These are phyloP conservation scores for Pleurotus eryngii DNA, from an alignment of 768 basidiomycete genomes.

Conservation along the genomic window DNA sequence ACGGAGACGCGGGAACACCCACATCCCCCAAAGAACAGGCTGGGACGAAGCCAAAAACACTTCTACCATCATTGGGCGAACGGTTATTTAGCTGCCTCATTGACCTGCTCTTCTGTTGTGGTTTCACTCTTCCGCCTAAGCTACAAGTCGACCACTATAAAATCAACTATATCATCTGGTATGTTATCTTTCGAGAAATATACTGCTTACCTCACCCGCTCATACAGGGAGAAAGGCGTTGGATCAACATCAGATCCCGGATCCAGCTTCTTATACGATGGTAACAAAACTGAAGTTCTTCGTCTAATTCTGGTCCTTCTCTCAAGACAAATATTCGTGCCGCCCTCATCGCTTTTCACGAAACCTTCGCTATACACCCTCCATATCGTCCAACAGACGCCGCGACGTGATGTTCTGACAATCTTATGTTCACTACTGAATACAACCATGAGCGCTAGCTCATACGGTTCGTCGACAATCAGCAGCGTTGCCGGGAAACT, in stretches of 20 bases:
- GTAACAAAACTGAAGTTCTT: slow-evolving; percentile 85
- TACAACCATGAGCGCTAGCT: slow-evolving; percentile 74
- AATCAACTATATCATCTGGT: slow-evolving; percentile 89
- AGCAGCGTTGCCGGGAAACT: slow-evolving; percentile 73
- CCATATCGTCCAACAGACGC: slow-evolving; percentile 71
- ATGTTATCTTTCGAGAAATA: slow-evolving; percentile 4
- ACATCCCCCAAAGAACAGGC: neutral
- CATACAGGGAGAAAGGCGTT: slow-evolving; percentile 86
- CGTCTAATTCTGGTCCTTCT: slow-evolving; percentile 85
- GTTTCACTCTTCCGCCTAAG: slow-evolving; percentile 82
- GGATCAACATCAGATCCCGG: slow-evolving; percentile 81
- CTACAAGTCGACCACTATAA: slow-evolving; percentile 78
- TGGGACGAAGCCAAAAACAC: slow-evolving; percentile 11
- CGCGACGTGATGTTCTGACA: slow-evolving; percentile 83
- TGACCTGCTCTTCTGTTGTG: slow-evolving; percentile 90
- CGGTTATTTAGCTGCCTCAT: slow-evolving; percentile 74
- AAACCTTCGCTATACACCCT: slow-evolving; percentile 76
- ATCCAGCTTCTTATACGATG: slow-evolving; percentile 59
- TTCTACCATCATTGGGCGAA: slow-evolving; percentile 76
- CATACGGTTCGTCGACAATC: slow-evolving; percentile 47
- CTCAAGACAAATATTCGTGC: slow-evolving; percentile 86
- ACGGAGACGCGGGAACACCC: slow-evolving; percentile 25
- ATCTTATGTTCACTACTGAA: slow-evolving; percentile 92
- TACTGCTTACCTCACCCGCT: neutral
- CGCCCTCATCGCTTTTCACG: slow-evolving; percentile 65